Base-by-base conservation (phyloP, 2,329 filamentous ascomycete species). In the Triangularia verruculosa region DNA sequence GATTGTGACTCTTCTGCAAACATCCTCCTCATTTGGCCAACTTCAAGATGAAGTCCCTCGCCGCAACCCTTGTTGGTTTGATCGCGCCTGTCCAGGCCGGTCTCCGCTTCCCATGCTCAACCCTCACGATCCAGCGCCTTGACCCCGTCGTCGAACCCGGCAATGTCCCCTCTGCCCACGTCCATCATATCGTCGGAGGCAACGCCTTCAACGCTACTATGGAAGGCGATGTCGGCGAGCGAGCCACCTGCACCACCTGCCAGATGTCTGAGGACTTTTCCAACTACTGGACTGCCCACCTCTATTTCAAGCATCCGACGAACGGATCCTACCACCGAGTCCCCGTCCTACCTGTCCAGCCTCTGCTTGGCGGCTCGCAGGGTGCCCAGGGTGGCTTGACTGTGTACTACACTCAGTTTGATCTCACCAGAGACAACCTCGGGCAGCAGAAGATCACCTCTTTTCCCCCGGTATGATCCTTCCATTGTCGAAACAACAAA, bases 181-280 rank as follows among this genome's bases (percentile, higher is more conserved):
- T 71, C 2, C 70, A 71, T 52, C 66, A 68, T 57, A 70, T 71
- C 39, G 70, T 71, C 13, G 70, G 70, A 22, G 70, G 70, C 15
- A 69, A 71, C 32, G 70, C 70, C 47, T 71, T 71, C 62, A 71
- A 71, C 56, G 66, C 64, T n/a, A 71, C 68, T 8, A 71, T 70
- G 64, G 64, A 62, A 8, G 70, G 70, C 22, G 69, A 71, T 27
- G 70, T 71, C 12, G 65, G 61, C 20, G 61, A 58, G 61, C 53
- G 69, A 53, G 70, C 68, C 3, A 64, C 69, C 30, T 72, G 71
- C 64, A 72, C 71, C 1, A 72, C 71, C 2, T 72, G 71, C 66
- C 69, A 72, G 61, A 72, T 72, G 71, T 30, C 70, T 0, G 71
- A 72, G 61, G 70, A 72, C 60, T 72, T 72, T 22, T 72, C 71